Evolutionary conservation across 2,329 filamentous ascomycete genomes (phyloP), one percentile per base, ranked within the genome.

Genomic region (Trichoderma citrinoviride): DNA sequence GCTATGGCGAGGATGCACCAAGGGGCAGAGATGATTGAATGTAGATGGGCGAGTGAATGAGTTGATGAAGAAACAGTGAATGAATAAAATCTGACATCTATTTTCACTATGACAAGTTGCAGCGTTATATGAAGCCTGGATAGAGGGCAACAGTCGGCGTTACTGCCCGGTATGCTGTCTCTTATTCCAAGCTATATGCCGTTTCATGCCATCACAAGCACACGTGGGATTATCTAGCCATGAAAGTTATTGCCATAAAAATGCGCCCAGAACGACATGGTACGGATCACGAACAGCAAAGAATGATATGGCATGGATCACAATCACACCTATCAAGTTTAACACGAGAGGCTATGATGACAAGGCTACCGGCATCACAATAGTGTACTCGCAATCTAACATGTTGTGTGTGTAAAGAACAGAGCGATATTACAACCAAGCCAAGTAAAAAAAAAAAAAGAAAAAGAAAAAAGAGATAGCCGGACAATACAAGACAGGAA

Each of bases 401-500:
- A 58, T 64, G 23, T 58, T 50, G 46, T 53, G 62, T 53, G 62
- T 54, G 54, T 52, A 65, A 54, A 61, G 29, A 25, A 54, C 49
- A 29, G 54, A 54, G 46, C 41, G 27, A 61, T 65, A 65, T 61
- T 65, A 65, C 56, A 65, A 60, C 46, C 54, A 61, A 61, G 21
- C 63, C 27, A 61, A 47, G 40, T 41, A 21, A 29, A 50, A 61
- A 29, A 41, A 52, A 61, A 53, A 25, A 29, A 41, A 49, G 15
- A 25, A 52, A 61, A 44, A n/a, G 14, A 19, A 57, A 19, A 41
- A 29, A 52, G 25, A 44, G 19, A 50, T 19, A 27, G 14, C 43
- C 33, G n/a, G 37, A 63, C 21, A 71, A 72, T 47, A 71, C 50
- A 40, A 55, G 33, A 66, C 61, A 43, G 33, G 10, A 61, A 37